These are phyloP conservation scores for Thuja plicata DNA, from an alignment of 83 land plant genomes.

Conservation along the genomic window DNA sequence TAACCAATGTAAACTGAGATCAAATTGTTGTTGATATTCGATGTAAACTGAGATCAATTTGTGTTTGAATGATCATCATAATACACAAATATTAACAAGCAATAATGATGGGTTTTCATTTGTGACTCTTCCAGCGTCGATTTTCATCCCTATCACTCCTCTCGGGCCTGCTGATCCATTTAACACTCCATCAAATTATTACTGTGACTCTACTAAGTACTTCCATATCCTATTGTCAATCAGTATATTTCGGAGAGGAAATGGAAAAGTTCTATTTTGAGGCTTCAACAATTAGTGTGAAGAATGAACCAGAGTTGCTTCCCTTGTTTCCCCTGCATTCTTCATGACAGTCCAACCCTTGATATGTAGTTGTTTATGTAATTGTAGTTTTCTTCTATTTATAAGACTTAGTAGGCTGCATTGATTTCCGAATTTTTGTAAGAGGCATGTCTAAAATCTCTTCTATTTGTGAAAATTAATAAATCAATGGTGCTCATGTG, in stretches of 20 bases:
- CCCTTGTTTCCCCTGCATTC: conserved; percentile 42
- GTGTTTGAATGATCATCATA: conserved; percentile 5
- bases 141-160: neutral
- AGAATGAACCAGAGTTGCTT: too few species aligned
- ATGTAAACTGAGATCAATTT: too few species aligned
- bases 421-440: neutral
- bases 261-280: conserved; percentile 47
- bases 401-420: neutral
- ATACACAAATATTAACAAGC: neutral
- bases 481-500: too few species aligned
- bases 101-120: neutral
- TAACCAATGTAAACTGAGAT: too few species aligned
- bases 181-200: neutral
- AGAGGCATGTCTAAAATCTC: neutral
- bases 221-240: neutral
- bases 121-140: neutral
- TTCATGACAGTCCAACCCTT: neutral
- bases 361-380: neutral
- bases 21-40: too few species aligned
- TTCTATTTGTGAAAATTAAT: too few species aligned
- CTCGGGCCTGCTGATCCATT: neutral
- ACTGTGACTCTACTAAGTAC: neutral
- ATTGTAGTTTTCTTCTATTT: neutral
- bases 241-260: neutral
- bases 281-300: conserved; percentile 31